A percentile compares a stretch with the other conserved stretches of the same genome.
phyloP scores from a whole-genome alignment of 108 stramenopile species.

The Nannochloropsis salina region DNA sequence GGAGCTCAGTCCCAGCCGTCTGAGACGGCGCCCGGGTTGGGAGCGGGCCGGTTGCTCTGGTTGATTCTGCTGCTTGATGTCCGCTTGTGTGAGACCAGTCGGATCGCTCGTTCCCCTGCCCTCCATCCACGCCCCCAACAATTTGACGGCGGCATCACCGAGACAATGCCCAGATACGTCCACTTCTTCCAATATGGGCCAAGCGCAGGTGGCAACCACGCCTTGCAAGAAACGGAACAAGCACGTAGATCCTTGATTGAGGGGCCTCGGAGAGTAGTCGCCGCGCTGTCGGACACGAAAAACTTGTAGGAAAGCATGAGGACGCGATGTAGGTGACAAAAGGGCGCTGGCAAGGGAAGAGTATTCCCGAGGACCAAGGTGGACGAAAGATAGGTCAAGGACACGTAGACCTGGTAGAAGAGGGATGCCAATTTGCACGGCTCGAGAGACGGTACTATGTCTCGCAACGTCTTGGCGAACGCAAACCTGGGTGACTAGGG shows the following conservation, averaged over 20 bases:
- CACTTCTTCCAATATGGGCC: neutral
- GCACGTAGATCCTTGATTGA: neutral
- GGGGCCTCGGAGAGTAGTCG: neutral
- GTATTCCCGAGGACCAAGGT: neutral
- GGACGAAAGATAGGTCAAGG: slow-evolving; percentile 19
- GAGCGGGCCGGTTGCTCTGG: no score
- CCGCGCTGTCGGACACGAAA: neutral
- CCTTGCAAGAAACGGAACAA: neutral
- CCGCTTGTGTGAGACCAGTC: neutral
- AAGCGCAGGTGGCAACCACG: neutral
- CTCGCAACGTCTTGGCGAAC: neutral
- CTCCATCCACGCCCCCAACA: neutral
- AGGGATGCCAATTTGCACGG: neutral
- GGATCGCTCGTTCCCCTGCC: neutral
- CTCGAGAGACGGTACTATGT: neutral
- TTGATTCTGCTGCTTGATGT: neutral
- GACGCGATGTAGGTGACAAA: neutral
- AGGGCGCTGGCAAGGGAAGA: neutral
- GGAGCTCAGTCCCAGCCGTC: neutral
- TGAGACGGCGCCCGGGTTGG: neutral
- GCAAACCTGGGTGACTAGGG: neutral
- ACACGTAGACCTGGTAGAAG: neutral
- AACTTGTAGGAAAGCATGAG: neutral
- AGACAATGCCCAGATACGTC: neutral
- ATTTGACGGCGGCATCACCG: neutral